A percentile compares a stretch with the other conserved stretches of the same genome.
phyloP scores from a whole-genome alignment of 495 filamentous ascomycete genomes.

The Tuber calosporum region DNA sequence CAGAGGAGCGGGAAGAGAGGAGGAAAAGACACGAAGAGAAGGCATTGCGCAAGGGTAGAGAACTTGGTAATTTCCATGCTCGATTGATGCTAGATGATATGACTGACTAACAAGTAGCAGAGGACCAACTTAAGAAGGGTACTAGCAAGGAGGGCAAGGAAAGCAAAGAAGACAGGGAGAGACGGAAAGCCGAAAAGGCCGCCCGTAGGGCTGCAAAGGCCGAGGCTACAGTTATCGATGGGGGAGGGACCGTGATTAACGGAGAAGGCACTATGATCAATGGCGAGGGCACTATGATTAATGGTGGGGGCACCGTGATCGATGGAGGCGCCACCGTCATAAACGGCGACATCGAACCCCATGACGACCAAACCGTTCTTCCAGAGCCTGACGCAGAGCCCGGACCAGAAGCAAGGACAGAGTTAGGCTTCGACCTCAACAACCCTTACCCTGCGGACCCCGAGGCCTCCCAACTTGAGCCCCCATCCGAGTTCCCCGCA shows the following conservation, averaged over 20 bases:
- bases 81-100: background rate
- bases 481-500: background rate
- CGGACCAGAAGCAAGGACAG: background rate
- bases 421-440: background rate
- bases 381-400: background rate
- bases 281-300: background rate
- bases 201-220: slow-evolving; percentile 27
- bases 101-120: slow-evolving; percentile 6
- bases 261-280: background rate
- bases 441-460: background rate
- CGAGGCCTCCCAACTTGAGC: background rate
- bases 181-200: slow-evolving; percentile 26
- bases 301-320: background rate
- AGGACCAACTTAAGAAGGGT: slow-evolving; percentile 24
- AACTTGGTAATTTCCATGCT: slow-evolving; percentile 46
- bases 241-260: background rate
- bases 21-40: slow-evolving; percentile 45
- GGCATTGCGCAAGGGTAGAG: slow-evolving; percentile 57
- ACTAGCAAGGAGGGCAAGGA: background rate
- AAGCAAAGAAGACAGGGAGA: slow-evolving; percentile 9
- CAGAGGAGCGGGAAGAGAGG: slow-evolving; percentile 29
- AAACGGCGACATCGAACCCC: background rate
- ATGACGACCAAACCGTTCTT: background rate
- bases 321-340: background rate
- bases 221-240: slow-evolving; percentile 7